Conservation (phyloP, 2,329 filamentous ascomycete species). For the Pseudogymnoascus sp. region DNA sequence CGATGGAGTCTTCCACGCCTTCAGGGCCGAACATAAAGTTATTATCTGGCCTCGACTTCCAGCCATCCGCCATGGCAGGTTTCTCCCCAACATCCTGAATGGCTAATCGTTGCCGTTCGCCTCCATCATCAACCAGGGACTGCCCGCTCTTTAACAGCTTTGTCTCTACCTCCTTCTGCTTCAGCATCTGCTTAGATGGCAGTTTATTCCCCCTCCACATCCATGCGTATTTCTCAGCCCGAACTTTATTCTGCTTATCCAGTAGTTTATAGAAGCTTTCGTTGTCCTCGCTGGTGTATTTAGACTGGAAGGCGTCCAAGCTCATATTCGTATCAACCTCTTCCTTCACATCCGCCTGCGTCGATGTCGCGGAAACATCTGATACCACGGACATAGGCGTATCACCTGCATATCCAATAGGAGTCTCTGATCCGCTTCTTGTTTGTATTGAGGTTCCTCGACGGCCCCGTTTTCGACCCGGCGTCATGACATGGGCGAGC, state of each 20-base stretch:
- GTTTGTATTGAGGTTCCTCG: slow-evolving; percentile 28
- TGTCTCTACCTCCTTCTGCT: slow-evolving; percentile 53
- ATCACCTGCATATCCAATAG: slow-evolving; percentile 59
- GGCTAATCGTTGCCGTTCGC: slow-evolving; percentile 48
- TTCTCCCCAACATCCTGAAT: slow-evolving; percentile 62
- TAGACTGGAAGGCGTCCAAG: slow-evolving; percentile 76
- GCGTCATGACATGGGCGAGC: slow-evolving; percentile 73
- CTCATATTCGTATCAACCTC: slow-evolving; percentile 69
- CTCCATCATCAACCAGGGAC: slow-evolving; percentile 47
- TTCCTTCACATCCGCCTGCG: slow-evolving; percentile 33
- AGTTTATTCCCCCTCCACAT: slow-evolving; percentile 83
- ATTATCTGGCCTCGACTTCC: slow-evolving; percentile 70
- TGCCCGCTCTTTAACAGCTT: slow-evolving; percentile 39
- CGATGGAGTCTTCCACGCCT: slow-evolving; percentile 47
- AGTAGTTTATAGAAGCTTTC: slow-evolving; percentile 91
- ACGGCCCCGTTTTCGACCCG: slow-evolving; percentile 43
- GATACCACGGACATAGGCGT: slow-evolving; percentile 59
- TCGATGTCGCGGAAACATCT: slow-evolving; percentile 30
- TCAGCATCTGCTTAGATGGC: slow-evolving; percentile 67
- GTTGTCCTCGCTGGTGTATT: slow-evolving; percentile 96
- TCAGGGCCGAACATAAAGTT: slow-evolving; percentile 78
- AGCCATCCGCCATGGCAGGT: slow-evolving; percentile 68
- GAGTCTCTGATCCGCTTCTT: slow-evolving; percentile 43
- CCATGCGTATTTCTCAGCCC: slow-evolving; percentile 79
- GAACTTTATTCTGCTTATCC: slow-evolving; percentile 82